These are phyloP conservation scores for Anethum foeniculum DNA, from an alignment of 140 eudicot species.

Conservation along the genomic window DNA sequence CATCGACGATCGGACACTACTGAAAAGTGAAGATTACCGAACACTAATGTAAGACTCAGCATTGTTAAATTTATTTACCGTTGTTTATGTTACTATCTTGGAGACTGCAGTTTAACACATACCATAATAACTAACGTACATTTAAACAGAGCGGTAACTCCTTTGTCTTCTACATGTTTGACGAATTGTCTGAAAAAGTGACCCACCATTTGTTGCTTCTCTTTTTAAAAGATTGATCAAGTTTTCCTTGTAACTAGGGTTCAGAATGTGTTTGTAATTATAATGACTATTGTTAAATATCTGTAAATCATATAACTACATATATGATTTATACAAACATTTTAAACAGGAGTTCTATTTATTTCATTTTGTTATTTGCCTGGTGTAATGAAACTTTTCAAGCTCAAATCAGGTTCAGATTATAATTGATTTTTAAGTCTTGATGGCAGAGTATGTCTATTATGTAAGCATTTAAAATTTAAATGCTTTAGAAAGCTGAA, in stretches of 20 bases:
- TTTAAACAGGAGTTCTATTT: not conserved
- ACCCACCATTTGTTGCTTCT: not conserved
- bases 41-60: no score
- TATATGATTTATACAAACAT: not conserved
- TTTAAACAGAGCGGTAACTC: no score
- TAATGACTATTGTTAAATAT: not conserved
- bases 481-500: not conserved
- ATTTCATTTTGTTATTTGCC: not conserved
- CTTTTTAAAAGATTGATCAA: not conserved
- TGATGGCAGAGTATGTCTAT: not conserved
- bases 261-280: no score
- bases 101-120: no score
- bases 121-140: no score
- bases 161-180: not conserved
- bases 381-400: not conserved
- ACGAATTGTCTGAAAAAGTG: not conserved
- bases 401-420: not conserved
- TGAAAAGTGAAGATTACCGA: no score
- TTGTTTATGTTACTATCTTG: no score
- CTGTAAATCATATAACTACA: not conserved
- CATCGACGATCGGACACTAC: no score
- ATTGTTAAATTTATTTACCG: no score
- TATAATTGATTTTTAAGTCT: not conserved
- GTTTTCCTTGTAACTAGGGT: not conserved
- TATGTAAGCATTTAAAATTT: not conserved